Base-by-base conservation (phyloP, 768 basidiomycete genomes). In the Suillus tomentosus region DNA sequence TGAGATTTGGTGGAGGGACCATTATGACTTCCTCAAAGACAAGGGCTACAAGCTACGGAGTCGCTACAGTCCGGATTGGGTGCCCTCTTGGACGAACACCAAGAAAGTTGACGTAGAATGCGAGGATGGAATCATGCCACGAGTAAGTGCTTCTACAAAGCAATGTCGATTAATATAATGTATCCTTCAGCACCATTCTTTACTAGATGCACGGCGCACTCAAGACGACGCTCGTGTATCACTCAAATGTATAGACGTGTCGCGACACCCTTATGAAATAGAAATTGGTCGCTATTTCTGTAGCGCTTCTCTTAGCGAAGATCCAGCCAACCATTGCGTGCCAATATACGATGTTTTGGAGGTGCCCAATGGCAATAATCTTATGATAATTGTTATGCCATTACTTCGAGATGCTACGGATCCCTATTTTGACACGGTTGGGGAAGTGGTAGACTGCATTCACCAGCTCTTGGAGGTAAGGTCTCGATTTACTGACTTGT, bases 311-410 rank as follows among this genome's bases (percentile, higher is more conserved):
- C 42, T 59, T 1, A 15, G 37, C 4, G 4, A 43, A 9, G 66
- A 67, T 17, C 62, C 66, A 9, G 60, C 19, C 39, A 73, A 72
- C 31, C 71, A 72, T 48, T 72, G 70, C n/a, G 59, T 69, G 9
- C 72, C 72, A n/a, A 48, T 72, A 22, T 60, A 70, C n/a, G 71
- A 72, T 0, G 66, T 69, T 31, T 4, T 67, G 8, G 1, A 24
- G 34, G 37, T 57, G 1, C 31, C 17, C 60, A 13, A 1, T 2
- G 19, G 24, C 55, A 58, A 60, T 0, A 50, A 69, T 37, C 34
- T 39, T 62, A 70, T 70, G 34, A 67, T 71, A 19, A 45, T 73
- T 9, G 70, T 73, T n/a, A 72, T 73, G 72, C 70, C 73, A 4
- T 63, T 68, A 27, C 60, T 73, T 34, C 63, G 68, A 22, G 0